Percentiles rank a stretch among this genome's conserved stretches.
Evolutionary conservation across 345 rosid species (phyloP).

Genomic region (Angophora floribunda): DNA sequence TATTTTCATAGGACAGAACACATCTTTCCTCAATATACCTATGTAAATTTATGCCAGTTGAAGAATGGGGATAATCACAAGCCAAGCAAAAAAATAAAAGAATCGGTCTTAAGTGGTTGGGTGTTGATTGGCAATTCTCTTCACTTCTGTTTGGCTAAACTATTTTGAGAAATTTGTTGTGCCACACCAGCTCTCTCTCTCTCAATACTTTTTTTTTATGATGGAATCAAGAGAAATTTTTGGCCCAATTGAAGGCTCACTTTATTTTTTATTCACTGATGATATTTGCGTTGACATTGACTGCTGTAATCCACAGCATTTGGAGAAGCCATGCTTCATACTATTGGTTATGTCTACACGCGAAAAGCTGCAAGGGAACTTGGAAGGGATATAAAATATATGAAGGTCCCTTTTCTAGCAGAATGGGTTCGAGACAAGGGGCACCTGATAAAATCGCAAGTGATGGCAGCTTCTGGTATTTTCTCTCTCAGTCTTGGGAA

Average conservation of each 20-base stretch:
- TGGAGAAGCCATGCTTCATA: constrained; percentile 97
- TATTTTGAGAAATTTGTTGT: neutral
- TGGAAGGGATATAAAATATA: constrained; percentile 74
- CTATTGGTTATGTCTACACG: constrained; percentile 85
- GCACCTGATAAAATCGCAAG: constrained; percentile 87
- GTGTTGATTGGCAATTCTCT: neutral
- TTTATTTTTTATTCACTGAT: neutral
- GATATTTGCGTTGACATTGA: neutral
- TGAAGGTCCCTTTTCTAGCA: constrained; percentile 92
- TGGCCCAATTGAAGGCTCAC: neutral
- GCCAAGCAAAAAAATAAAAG: neutral
- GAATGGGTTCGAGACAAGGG: constrained; percentile 99
- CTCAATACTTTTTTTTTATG: neutral
- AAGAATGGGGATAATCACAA: neutral
- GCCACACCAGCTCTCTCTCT: neutral
- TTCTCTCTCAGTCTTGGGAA: neutral
- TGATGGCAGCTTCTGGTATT: constrained; percentile 92
- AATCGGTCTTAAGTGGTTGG: neutral
- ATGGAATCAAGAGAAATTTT: neutral
- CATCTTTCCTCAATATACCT: neutral
- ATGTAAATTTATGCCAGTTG: neutral
- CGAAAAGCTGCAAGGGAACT: constrained; percentile 88
- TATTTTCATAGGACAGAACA: neutral
- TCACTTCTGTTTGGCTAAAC: neutral
- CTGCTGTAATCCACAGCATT: constrained; percentile 41